These are phyloP conservation scores for Piper betle DNA, from an alignment of 164 flowering plant species.

Conservation along the genomic window DNA sequence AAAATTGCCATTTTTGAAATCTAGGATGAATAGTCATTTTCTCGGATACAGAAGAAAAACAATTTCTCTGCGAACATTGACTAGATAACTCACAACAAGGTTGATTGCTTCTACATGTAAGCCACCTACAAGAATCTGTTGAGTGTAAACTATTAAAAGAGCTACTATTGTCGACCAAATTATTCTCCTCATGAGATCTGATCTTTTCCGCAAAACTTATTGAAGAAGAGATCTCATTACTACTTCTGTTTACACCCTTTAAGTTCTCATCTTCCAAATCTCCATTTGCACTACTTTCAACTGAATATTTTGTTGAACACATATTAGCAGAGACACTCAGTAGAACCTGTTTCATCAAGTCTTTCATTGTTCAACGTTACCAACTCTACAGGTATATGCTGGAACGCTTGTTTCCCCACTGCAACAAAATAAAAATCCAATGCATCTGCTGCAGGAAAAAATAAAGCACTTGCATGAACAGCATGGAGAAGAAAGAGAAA, in stretches of 20 bases:
- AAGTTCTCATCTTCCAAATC: constrained; percentile 64
- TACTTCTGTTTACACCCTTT: constrained; percentile 23
- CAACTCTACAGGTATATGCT: constrained; percentile 23
- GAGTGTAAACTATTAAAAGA: constrained; percentile 9
- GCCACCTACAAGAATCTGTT: constrained; percentile 9
- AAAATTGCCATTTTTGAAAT: background rate
- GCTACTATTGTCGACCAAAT: constrained; percentile 14
- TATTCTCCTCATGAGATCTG: constrained; percentile 19
- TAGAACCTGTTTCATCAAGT: constrained; percentile 32
- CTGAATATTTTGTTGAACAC: constrained; percentile 17
- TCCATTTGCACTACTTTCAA: constrained; percentile 56
- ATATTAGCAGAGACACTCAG: constrained; percentile 21
- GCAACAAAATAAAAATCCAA: background rate
- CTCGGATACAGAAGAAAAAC: constrained; percentile 17
- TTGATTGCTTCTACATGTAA: background rate
- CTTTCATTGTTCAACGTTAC: constrained; percentile 26
- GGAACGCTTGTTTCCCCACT: constrained; percentile 22
- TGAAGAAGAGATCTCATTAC: constrained; percentile 16
- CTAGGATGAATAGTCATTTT: constrained; percentile 1
- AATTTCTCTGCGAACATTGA: constrained; percentile 5
- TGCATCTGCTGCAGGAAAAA: constrained; percentile 1
- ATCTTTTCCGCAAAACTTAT: constrained; percentile 15
- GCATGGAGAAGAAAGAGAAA: background rate
- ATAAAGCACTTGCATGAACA: background rate
- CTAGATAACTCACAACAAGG: constrained; percentile 1